Evolutionary conservation across 768 basidiomycete species (phyloP).

Genomic region (Suillus plorans): DNA sequence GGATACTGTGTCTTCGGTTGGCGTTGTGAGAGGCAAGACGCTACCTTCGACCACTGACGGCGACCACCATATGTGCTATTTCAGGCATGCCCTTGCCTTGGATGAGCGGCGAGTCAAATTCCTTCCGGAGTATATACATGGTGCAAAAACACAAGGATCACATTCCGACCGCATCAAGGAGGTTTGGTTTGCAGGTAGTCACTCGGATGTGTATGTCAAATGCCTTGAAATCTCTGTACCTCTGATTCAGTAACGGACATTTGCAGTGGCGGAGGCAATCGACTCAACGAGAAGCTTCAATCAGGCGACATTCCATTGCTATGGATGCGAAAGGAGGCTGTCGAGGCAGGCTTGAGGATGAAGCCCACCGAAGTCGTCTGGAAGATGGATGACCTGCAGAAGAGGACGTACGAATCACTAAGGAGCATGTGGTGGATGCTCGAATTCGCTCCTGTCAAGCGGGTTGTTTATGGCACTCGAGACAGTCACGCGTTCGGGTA

Average conservation of each 20-base stretch:
- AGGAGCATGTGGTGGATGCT: neutral
- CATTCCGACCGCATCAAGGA: constrained; percentile 25
- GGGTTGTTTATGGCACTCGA: constrained; percentile 6
- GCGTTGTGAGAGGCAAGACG: constrained; percentile 16
- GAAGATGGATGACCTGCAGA: constrained; percentile 10
- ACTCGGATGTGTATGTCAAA: constrained; percentile 33
- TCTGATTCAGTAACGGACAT: neutral
- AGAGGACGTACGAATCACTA: constrained; percentile 8
- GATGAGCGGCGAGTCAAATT: constrained; percentile 37
- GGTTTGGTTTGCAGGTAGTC: constrained; percentile 32
- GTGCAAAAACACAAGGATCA: constrained; percentile 2
- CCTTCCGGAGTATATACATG: constrained; percentile 28
- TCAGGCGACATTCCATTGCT: constrained; percentile 17
- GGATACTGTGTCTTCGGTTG: constrained; percentile 37
- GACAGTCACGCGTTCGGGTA: constrained; percentile 5
- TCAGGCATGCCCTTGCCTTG: constrained; percentile 36
- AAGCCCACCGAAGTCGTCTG: constrained; percentile 6
- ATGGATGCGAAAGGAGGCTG: constrained; percentile 29
- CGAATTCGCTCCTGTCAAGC: constrained; percentile 9
- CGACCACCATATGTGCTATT: constrained; percentile 29
- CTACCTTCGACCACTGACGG: constrained; percentile 17
- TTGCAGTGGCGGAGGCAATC: constrained; percentile 21
- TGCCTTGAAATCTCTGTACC: neutral
- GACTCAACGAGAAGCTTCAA: constrained; percentile 7
- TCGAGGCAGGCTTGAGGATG: constrained; percentile 19